These are phyloP conservation scores for Solanum chiquidenum DNA, from an alignment of 257 asterid genomes.

Conservation along the genomic window DNA sequence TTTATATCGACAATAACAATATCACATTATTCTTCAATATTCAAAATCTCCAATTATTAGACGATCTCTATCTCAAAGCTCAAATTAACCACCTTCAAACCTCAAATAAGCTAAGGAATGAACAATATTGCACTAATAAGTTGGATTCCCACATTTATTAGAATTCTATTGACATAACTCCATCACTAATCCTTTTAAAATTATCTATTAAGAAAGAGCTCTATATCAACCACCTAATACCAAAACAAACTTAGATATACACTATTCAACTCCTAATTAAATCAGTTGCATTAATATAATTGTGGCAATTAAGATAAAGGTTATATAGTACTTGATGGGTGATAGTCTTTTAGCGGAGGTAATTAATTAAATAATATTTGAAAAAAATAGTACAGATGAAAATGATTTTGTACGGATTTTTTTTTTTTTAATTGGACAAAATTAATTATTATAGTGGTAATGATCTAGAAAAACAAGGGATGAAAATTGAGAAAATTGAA, in stretches of 20 bases:
- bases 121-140: not conserved
- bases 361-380: not conserved
- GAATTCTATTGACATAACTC: not conserved
- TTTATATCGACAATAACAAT: no score
- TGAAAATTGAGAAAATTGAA: not conserved
- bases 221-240: not conserved
- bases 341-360: not conserved
- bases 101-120: no score
- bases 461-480: not conserved
- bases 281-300: not conserved
- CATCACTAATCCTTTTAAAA: not conserved
- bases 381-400: not conserved
- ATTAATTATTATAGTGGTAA: not conserved
- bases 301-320: not conserved
- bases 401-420: not conserved
- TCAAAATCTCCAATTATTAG: no score
- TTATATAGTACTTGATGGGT: not conserved
- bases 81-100: no score
- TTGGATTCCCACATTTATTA: not conserved
- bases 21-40: no score
- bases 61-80: no score
- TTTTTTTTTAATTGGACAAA: not conserved
- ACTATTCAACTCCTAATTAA: not conserved
- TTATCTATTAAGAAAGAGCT: no score
- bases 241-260: not conserved